These are phyloP conservation scores for Phanerochaete carnosa DNA, from an alignment of 768 basidiomycete genomes.

Conservation along the genomic window DNA sequence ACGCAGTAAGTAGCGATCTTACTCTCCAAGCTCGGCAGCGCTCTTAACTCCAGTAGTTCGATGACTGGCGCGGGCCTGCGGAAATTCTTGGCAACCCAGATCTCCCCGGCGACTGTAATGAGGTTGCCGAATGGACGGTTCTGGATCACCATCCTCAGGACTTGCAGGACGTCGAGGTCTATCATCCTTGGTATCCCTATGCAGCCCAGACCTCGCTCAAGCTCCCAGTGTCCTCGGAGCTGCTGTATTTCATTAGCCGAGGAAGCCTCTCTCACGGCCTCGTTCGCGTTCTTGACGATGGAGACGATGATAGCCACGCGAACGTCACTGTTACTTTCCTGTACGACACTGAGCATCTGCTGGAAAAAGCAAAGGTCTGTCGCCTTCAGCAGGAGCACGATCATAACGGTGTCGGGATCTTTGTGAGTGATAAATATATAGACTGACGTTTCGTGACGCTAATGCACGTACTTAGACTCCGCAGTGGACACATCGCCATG, in stretches of 20 bases:
- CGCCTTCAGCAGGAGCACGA: constrained; percentile 24
- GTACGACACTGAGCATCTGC: constrained; percentile 22
- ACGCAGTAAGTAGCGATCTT: background rate
- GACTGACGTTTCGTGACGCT: background rate
- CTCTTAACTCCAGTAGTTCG: background rate
- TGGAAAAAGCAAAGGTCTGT: constrained; percentile 30
- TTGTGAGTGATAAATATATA: constrained; percentile 24
- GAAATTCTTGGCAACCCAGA: background rate
- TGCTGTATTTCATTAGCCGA: constrained; percentile 34
- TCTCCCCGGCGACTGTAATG: constrained; percentile 6
- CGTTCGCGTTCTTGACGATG: constrained; percentile 24
- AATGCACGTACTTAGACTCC: constrained; percentile 13
- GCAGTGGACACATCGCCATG: background rate
- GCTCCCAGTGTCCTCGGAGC: constrained; percentile 27
- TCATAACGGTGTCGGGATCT: constrained; percentile 35
- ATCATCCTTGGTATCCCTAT: background rate
- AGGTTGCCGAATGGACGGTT: background rate
- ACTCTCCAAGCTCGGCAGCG: background rate
- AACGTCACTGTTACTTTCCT: constrained; percentile 29
- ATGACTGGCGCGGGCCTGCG: background rate
- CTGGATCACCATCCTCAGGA: background rate
- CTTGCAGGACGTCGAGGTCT: background rate
- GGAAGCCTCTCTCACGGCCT: constrained; percentile 28
- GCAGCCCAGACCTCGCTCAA: background rate
- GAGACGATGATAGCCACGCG: constrained; percentile 15